A percentile compares a stretch with the other conserved stretches of the same genome.
These are phyloP conservation scores for Rauvolfia tetraphylla DNA, from an alignment of 257 asterid species.

Conservation along the genomic window DNA sequence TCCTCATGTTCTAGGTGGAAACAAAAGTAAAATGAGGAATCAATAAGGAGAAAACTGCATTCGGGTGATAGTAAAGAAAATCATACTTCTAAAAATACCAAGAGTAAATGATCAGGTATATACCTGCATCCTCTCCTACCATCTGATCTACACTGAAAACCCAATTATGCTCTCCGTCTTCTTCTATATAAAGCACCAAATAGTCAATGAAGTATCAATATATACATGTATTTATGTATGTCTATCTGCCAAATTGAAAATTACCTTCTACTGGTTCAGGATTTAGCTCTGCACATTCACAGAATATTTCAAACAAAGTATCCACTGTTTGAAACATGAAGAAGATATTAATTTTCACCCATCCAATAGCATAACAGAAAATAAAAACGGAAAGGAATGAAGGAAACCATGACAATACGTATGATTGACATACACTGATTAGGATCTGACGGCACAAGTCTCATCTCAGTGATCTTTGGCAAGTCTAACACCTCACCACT, in stretches of 20 bases:
- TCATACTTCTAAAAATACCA: slow-evolving; percentile 5
- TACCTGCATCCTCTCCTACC: slow-evolving; percentile 49
- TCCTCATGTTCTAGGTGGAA: slow-evolving; percentile 51
- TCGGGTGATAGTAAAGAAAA: background rate
- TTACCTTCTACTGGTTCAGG: slow-evolving; percentile 77
- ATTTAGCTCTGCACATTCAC: slow-evolving; percentile 97
- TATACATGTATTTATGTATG: background rate
- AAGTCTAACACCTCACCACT: slow-evolving; percentile 42
- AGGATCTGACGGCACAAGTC: slow-evolving; percentile 88
- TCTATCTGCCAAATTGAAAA: slow-evolving; percentile 10
- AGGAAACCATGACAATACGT: background rate
- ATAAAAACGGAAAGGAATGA: background rate
- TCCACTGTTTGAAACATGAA: slow-evolving; percentile 54
- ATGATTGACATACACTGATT: slow-evolving; percentile 44
- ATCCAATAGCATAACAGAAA: background rate
- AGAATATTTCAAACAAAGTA: slow-evolving; percentile 61
- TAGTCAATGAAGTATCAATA: background rate
- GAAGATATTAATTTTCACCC: background rate
- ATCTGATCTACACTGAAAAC: slow-evolving; percentile 78
- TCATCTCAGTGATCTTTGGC: slow-evolving; percentile 77
- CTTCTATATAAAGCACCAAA: slow-evolving; percentile 32
- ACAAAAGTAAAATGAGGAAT: background rate
- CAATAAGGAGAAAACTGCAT: background rate
- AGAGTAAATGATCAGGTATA: background rate
- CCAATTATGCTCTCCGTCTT: slow-evolving; percentile 72